phyloP scores from a whole-genome alignment of 2,329 filamentous ascomycete species.

The Ascosphaera pollenicola region DNA sequence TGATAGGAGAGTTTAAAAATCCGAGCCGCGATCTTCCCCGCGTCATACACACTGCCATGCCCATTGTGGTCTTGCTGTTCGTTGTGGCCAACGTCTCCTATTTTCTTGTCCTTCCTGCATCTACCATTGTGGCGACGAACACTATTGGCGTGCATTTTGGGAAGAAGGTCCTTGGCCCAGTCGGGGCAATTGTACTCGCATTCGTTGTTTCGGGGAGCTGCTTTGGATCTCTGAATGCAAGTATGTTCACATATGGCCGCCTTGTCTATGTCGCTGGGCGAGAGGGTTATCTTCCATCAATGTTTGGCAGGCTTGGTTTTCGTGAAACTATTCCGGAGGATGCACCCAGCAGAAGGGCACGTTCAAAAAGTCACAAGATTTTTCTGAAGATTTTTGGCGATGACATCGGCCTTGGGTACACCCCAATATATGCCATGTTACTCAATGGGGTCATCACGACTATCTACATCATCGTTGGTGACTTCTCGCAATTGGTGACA shows the following conservation, averaged over 20 bases:
- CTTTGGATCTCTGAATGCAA: conserved; percentile 85
- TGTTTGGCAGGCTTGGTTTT: conserved; percentile 63
- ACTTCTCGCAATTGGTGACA: conserved; percentile 77
- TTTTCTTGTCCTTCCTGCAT: conserved; percentile 72
- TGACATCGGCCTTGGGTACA: conserved; percentile 64
- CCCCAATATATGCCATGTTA: conserved; percentile 75
- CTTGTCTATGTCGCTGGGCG: conserved; percentile 88
- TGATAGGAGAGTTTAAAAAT: conserved; percentile 90
- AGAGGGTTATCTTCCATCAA: conserved; percentile 69
- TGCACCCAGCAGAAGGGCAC: conserved; percentile 5
- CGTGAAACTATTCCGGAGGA: conserved; percentile 8
- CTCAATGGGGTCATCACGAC: conserved; percentile 57
- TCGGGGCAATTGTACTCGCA: conserved; percentile 64
- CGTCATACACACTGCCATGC: conserved; percentile 92
- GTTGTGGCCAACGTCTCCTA: conserved; percentile 82
- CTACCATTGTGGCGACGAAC: conserved; percentile 65
- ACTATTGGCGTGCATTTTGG: conserved; percentile 95
- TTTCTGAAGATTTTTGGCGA: conserved; percentile 49
- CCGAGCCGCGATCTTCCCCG: conserved; percentile 73
- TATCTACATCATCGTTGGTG: conserved; percentile 63
- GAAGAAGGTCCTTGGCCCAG: conserved; percentile 63
- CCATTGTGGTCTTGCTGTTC: conserved; percentile 76
- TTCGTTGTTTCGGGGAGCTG: conserved; percentile 79
- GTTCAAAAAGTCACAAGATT: conserved; percentile 34
- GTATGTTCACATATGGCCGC: conserved; percentile 77